These are phyloP conservation scores for Coelastrella sp. DNA, from an alignment of 139 green algal species.

Conservation along the genomic window DNA sequence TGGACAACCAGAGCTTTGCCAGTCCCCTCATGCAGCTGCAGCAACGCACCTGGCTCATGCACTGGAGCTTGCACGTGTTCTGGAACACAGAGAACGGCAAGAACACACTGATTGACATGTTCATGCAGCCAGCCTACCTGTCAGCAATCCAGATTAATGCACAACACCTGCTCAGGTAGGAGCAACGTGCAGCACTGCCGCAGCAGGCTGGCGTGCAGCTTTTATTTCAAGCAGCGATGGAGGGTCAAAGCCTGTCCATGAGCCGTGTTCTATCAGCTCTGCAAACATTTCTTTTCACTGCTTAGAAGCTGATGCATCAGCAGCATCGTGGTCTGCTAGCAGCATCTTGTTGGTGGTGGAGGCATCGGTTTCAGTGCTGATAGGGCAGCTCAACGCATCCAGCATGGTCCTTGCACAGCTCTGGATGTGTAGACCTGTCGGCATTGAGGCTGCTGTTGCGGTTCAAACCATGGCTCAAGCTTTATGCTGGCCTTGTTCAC, in stretches of 20 bases:
- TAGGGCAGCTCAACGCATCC: neutral
- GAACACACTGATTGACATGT: constrained; percentile 96
- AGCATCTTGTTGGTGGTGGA: too few species aligned
- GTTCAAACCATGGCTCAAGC: constrained; percentile 84
- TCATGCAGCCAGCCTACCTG: constrained; percentile 91
- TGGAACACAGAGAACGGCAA: constrained; percentile 98
- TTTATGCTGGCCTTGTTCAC: neutral
- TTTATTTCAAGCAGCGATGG: too few species aligned
- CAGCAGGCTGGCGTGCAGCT: neutral
- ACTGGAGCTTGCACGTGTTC: constrained; percentile 98
- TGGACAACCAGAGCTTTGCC: constrained; percentile 94
- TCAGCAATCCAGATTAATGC: constrained; percentile 70
- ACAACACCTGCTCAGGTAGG: constrained; percentile 32
- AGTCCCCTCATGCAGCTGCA: constrained; percentile 91
- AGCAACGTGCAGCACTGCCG: neutral
- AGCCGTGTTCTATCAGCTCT: neutral
- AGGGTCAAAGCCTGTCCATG: too few species aligned
- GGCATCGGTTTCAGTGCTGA: too few species aligned
- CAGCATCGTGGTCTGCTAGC: too few species aligned
- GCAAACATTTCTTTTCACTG: too few species aligned
- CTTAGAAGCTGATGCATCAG: too few species aligned
- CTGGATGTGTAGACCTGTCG: neutral
- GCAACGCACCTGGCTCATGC: constrained; percentile 98
- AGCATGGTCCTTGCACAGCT: constrained; percentile 55
- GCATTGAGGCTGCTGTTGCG: neutral